Conservation (phyloP, 495 filamentous ascomycete species). For the Parathielavia hyrcaniae region DNA sequence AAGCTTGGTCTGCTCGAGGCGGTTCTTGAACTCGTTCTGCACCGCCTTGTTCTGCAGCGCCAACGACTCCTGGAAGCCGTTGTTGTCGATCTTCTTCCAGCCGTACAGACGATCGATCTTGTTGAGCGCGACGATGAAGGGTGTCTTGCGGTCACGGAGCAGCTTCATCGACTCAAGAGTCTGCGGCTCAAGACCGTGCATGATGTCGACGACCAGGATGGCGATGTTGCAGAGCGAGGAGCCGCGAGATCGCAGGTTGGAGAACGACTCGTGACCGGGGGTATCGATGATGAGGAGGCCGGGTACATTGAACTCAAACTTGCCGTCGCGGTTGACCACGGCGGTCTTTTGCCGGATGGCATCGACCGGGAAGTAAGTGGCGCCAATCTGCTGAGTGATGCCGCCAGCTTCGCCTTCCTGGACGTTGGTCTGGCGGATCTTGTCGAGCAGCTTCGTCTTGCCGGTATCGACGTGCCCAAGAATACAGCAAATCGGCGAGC, state of each 20-base stretch:
- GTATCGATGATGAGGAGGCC: conserved; percentile 98
- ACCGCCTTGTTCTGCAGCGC: conserved; percentile 86
- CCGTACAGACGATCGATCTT: conserved; percentile 99
- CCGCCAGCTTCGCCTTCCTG: conserved; percentile 99
- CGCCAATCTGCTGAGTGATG: conserved; percentile 99
- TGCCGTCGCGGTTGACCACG: conserved; percentile 84
- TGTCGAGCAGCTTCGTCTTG: conserved; percentile 98
- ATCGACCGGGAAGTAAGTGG: conserved; percentile 97
- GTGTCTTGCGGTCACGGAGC: conserved; percentile 87
- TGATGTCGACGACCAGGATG: conserved; percentile 98
- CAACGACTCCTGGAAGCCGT: conserved; percentile 92
- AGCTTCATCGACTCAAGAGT: conserved; percentile 96
- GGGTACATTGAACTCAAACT: conserved; percentile 95
- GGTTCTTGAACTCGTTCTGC: conserved; percentile 88
- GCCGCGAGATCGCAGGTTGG: conserved; percentile 90
- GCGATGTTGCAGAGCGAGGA: conserved; percentile 99
- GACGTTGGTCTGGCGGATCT: conserved; percentile 97
- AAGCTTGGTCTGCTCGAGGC: conserved; percentile 84
- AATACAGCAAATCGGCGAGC: conserved; percentile 99
- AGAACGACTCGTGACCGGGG: conserved; percentile 99
- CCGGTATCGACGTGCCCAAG: conserved; percentile 99
- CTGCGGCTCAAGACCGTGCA: conserved; percentile 98
- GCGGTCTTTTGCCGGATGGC: conserved; percentile 83
- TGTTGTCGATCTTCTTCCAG: conserved; percentile 97
- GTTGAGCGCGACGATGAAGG: conserved; percentile 98